Conservation (phyloP, 1,139 yeast genomes). For the Suhomyces bolitotheri region DNA sequence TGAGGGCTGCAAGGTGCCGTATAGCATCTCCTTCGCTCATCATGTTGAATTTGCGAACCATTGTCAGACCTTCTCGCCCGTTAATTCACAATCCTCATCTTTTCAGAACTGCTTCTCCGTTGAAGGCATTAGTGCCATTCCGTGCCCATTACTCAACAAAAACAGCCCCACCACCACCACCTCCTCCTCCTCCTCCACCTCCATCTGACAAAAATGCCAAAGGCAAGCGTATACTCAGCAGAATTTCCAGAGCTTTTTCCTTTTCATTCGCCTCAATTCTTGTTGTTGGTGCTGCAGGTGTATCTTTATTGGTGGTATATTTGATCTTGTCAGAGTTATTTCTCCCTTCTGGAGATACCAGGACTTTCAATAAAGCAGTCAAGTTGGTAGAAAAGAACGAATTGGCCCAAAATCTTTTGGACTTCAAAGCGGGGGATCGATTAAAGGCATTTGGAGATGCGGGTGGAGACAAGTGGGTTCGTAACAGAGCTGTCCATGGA, state of each 20-base stretch:
- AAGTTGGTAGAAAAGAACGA: constrained; percentile 69
- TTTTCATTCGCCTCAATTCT: constrained; percentile 61
- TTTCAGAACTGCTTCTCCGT: not conserved
- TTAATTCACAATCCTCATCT: not conserved
- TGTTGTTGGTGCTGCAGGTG: constrained; percentile 67
- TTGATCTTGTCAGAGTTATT: constrained; percentile 75
- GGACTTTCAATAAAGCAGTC: constrained; percentile 84
- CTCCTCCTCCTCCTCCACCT: constrained; percentile 47
- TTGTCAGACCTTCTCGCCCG: constrained; percentile 1
- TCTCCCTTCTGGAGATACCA: constrained; percentile 89
- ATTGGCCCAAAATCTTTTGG: constrained; percentile 57
- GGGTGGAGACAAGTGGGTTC: constrained; percentile 72
- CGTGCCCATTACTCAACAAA: constrained; percentile 8
- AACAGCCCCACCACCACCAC: constrained; percentile 29
- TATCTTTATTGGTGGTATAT: constrained; percentile 71
- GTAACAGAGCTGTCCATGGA: constrained; percentile 77
- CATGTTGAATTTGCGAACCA: constrained; percentile 2
- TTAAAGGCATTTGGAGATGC: constrained; percentile 84
- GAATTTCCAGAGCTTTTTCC: constrained; percentile 56
- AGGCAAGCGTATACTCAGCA: constrained; percentile 38
- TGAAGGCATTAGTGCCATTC: not conserved
- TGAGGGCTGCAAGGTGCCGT: constrained; percentile 2
- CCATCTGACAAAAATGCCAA: constrained; percentile 41
- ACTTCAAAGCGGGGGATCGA: constrained; percentile 55
- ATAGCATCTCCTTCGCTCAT: not conserved